phyloP scores from a whole-genome alignment of 2,329 filamentous ascomycete genomes.

The Colletotrichum viniferum region DNA sequence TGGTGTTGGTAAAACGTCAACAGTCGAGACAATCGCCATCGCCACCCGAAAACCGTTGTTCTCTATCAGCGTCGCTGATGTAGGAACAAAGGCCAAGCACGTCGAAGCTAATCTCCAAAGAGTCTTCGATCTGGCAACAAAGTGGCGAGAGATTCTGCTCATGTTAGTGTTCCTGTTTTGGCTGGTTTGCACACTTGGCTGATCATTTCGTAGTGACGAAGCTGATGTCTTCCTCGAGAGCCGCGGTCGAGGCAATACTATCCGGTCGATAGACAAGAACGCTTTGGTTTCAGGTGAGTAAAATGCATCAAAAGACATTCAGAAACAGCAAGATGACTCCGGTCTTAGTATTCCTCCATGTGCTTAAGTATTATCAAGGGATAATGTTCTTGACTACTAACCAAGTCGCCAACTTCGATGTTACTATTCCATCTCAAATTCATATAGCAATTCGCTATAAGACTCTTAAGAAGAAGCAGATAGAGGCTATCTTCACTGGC shows the following conservation, averaged over 20 bases:
- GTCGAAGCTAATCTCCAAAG: not conserved
- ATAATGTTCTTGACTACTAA: not conserved
- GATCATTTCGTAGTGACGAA: not conserved
- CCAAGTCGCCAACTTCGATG: not conserved
- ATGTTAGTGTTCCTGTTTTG: not conserved
- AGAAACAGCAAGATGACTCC: not conserved
- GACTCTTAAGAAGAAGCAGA: not conserved
- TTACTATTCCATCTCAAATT: not conserved
- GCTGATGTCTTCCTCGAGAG: not conserved
- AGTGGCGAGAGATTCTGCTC: not conserved
- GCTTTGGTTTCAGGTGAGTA: not conserved
- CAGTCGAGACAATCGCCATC: constrained; percentile 13
- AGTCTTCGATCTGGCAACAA: not conserved
- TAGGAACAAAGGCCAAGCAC: constrained; percentile 5
- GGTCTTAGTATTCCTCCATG: not conserved
- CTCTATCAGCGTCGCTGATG: not conserved
- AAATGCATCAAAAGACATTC: not conserved
- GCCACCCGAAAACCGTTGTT: constrained; percentile 17
- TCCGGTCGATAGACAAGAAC: not conserved
- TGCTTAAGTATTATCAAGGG: not conserved
- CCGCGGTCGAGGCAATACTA: not conserved
- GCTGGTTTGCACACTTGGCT: not conserved
- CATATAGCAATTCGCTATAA: not conserved
- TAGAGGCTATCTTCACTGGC: constrained; percentile 13
- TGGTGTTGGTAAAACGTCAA: constrained; percentile 21